Conservation (phyloP, 306 rosid genomes). For the Quercus dentata region DNA sequence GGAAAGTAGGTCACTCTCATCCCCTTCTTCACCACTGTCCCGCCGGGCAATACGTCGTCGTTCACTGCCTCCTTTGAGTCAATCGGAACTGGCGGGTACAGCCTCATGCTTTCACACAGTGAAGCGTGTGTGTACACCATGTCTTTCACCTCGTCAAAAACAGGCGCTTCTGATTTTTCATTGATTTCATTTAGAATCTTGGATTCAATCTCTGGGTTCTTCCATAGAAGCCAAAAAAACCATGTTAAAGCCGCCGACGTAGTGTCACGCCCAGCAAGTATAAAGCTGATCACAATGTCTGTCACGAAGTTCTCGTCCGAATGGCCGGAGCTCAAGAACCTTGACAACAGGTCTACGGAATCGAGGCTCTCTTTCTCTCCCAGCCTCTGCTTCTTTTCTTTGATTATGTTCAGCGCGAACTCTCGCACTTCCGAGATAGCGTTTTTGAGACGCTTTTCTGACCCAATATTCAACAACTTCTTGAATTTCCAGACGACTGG, state of each 20-base stretch:
- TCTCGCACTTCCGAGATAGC: constrained; percentile 41
- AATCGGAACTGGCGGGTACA: constrained; percentile 53
- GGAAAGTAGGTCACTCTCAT: too few relatives aligned
- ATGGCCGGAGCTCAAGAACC: constrained; percentile 52
- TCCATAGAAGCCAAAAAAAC: constrained; percentile 54
- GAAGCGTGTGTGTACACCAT: constrained; percentile 69
- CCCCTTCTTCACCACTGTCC: too few relatives aligned
- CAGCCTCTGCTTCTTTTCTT: constrained; percentile 47
- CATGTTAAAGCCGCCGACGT: too few relatives aligned
- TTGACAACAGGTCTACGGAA: constrained; percentile 39
- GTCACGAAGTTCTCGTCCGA: constrained; percentile 44
- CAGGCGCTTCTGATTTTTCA: neutral
- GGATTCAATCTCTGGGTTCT: constrained; percentile 37
- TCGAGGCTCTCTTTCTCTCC: constrained; percentile 11
- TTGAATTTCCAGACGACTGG: too few relatives aligned
- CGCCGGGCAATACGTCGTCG: too few relatives aligned
- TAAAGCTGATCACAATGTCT: constrained; percentile 43
- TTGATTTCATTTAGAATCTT: constrained; percentile 34
- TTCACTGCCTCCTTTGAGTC: too few relatives aligned
- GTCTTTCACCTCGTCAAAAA: constrained; percentile 45
- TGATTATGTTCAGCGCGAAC: constrained; percentile 30
- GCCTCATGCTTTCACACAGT: constrained; percentile 64
- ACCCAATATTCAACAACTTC: too few relatives aligned
- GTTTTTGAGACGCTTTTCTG: neutral
- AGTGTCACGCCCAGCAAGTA: too few relatives aligned